Percentiles rank a stretch among this genome's conserved stretches.
Evolutionary conservation across 345 rosid species (phyloP).

Genomic region (Diplotaxis tenuifolia): DNA sequence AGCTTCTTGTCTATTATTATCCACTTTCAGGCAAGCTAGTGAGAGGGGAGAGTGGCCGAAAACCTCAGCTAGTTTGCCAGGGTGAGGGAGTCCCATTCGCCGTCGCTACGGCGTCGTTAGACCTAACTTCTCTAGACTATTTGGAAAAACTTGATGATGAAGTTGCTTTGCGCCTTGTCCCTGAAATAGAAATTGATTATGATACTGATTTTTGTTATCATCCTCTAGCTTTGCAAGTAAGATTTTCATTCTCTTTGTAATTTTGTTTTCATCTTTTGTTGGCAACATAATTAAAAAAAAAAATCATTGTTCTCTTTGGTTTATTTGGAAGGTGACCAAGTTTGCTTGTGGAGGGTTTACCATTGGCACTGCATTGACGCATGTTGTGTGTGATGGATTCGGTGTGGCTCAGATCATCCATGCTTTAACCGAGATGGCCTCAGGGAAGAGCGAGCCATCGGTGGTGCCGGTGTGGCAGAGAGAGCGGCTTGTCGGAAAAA

Average conservation of each 20-base stretch:
- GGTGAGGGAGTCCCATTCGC: background rate
- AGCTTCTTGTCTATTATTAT: background rate
- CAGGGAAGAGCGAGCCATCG: background rate
- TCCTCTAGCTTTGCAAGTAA: background rate
- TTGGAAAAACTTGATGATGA: background rate
- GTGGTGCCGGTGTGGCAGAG: background rate
- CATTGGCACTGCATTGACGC: background rate
- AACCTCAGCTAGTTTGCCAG: background rate
- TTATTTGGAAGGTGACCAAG: background rate
- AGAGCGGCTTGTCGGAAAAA: background rate
- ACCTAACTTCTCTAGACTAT: background rate
- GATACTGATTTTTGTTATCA: background rate
- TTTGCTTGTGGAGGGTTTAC: background rate
- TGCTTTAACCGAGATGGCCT: background rate
- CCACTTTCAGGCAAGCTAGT: constrained; percentile 3
- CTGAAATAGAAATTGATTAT: background rate
- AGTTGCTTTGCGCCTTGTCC: background rate
- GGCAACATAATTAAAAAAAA: background rate
- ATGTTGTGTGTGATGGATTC: background rate
- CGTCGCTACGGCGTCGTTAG: background rate
- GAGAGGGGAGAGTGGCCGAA: background rate
- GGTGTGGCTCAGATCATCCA: constrained; percentile 1
- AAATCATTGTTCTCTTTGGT: background rate
- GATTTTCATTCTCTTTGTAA: background rate
- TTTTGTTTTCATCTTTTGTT: background rate